Evolutionary conservation across 2,329 filamentous ascomycete species (phyloP).

Genomic region (Teratosphaeria gauchensis): DNA sequence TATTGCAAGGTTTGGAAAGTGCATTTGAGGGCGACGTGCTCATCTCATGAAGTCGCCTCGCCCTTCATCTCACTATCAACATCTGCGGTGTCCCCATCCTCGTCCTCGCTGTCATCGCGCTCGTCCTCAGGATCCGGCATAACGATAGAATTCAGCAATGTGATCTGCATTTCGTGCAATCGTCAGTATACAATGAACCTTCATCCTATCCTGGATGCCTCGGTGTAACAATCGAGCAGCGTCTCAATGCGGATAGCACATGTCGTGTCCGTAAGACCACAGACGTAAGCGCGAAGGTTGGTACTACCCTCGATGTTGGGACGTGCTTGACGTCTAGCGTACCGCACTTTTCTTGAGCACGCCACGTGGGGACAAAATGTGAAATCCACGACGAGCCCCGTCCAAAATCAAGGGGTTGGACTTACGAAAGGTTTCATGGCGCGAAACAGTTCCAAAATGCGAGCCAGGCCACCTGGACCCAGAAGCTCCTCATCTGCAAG

Average conservation of each 20-base stretch:
- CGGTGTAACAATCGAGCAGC: background rate
- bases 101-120: constrained; percentile 14
- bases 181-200: background rate
- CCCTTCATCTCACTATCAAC: background rate
- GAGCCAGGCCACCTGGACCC: constrained; percentile 52
- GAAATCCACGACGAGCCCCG: background rate
- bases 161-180: constrained; percentile 29
- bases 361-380: background rate
- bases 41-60: background rate
- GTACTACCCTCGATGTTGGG: background rate
- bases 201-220: background rate
- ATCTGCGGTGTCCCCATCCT: constrained; percentile 2
- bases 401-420: constrained; percentile 14
- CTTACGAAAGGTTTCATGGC: constrained; percentile 73
- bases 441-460: constrained; percentile 54
- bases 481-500: constrained; percentile 58
- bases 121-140: constrained; percentile 37
- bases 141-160: constrained; percentile 41
- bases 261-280: background rate
- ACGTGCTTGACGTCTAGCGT: background rate
- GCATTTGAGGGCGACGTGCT: no score
- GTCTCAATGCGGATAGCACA: background rate
- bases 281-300: background rate
- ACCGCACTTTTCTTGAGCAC: background rate
- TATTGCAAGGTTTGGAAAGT: no score